Conservation (phyloP, 495 filamentous ascomycete genomes). For the Apodospora peruviana region DNA sequence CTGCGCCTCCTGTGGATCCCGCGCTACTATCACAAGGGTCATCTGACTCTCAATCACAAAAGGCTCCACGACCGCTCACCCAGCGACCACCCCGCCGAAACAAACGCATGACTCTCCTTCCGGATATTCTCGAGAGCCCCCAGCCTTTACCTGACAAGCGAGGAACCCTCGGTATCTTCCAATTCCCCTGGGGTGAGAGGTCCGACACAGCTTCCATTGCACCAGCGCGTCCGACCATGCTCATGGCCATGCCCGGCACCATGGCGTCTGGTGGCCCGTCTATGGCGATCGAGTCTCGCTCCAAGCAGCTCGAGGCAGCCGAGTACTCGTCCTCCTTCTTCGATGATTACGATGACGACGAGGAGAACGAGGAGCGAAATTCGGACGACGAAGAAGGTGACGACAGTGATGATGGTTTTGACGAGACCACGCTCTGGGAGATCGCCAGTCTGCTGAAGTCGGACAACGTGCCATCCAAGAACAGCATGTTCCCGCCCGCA, state of each 20-base stretch:
- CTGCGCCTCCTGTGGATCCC: slow-evolving; percentile 33
- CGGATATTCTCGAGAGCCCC: slow-evolving; percentile 53
- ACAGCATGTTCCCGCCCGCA: slow-evolving; percentile 37
- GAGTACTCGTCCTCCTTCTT: slow-evolving; percentile 44
- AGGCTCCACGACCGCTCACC: slow-evolving; percentile 31
- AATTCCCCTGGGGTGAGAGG: slow-evolving; percentile 53
- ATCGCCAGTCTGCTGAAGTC: slow-evolving; percentile 49
- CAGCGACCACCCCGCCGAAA: slow-evolving; percentile 44
- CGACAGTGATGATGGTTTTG: slow-evolving; percentile 46
- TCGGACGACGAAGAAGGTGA: slow-evolving; percentile 30
- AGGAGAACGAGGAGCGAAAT: slow-evolving; percentile 30
- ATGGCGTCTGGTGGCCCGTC: slow-evolving; percentile 36
- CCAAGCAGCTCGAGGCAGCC: slow-evolving; percentile 28
- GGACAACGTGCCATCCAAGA: slow-evolving; percentile 37
- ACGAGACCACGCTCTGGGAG: slow-evolving; percentile 52
- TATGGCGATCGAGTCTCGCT: slow-evolving; percentile 25
- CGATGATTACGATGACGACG: slow-evolving; percentile 44
- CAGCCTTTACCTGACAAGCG: slow-evolving; percentile 45
- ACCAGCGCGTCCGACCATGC: slow-evolving; percentile 22
- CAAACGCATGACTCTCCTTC: slow-evolving; percentile 46
- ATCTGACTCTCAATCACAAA: slow-evolving; percentile 16
- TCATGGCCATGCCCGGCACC: slow-evolving; percentile 43
- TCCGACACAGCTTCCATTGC: slow-evolving; percentile 45
- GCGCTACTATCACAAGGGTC: slow-evolving; percentile 18
- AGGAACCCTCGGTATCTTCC: slow-evolving; percentile 50